These are phyloP conservation scores for Eimeria sp. DNA, from an alignment of 169 alveolate genomes.

Conservation along the genomic window DNA sequence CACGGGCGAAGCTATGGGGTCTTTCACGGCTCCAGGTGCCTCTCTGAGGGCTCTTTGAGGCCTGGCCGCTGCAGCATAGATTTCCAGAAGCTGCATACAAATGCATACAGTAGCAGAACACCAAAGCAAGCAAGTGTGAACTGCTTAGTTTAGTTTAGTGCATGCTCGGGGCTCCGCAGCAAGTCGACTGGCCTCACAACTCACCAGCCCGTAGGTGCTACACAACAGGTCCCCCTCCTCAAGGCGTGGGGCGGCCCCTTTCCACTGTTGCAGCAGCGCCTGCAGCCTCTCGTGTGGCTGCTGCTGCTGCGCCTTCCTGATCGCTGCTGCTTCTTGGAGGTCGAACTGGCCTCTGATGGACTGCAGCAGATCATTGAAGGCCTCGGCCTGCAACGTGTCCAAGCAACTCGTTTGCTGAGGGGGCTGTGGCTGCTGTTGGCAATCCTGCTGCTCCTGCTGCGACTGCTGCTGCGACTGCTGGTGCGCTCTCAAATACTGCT, in stretches of 20 bases:
- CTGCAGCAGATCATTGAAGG: conserved; percentile 33
- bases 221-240: conserved; percentile 13
- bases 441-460: background rate
- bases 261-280: conserved; percentile 17
- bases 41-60: background rate
- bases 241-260: background rate
- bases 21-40: background rate
- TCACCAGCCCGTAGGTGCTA: conserved; percentile 54
- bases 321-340: conserved; percentile 57
- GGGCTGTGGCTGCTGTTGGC: background rate
- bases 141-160: background rate
- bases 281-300: conserved; percentile 44
- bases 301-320: conserved; percentile 37
- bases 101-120: conserved; percentile 46
- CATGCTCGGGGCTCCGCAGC: background rate
- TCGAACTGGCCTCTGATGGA: conserved; percentile 26
- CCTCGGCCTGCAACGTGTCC: conserved; percentile 6
- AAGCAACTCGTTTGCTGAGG: background rate
- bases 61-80: conserved; percentile 7
- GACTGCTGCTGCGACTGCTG: conserved; percentile 35
- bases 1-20: background rate
- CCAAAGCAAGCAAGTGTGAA: background rate
- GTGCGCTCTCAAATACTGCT: conserved; percentile 13
- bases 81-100: conserved; percentile 61
- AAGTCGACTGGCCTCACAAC: background rate